Base-by-base conservation (phyloP, 2,329 filamentous ascomycete species). In the Hirsutella rhossiliensis region DNA sequence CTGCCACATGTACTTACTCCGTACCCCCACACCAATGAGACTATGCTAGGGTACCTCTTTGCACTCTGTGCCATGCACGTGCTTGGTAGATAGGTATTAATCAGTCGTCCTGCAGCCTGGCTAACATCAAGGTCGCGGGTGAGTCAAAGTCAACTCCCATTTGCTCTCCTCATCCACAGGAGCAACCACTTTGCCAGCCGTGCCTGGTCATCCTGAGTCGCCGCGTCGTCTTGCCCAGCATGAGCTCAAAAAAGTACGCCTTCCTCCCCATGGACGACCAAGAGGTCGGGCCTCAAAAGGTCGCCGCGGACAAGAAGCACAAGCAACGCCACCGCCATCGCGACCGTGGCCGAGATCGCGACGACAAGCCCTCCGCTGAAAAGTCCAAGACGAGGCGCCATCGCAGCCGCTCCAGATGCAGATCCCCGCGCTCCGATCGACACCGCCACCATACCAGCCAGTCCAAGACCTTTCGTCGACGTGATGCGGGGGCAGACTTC, bases 251-350 rank as follows among this genome's bases (percentile, higher is more conserved):
- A 60, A 76, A 74, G 54, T 84, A 83, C 58, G 77, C 79, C 8
- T 75, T 84, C 52, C 62, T 84, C 49, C 73, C 79, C 8, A 84
- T 84, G 80, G 78, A 78, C 47, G 77, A 78, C 11, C 74, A 74
- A 30, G 76, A 78, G 48, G 67, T 78, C n/a, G 70, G 71, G 1
- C 71, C 71, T 20, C 68, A 73, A 42, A 71, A 71, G 46, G 73
- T 72, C 45, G 62, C 71, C 42, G 68, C 67, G 50, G 67, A 73
- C 47, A 71, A 67, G 58, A 72, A 69, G 56, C 60, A 59, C 42
- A 65, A 60, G 47, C 62, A 62, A 29, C 64, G 66, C 43, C 63
- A 68, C 17, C 58, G 61, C 8, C 56, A 60, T 13, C 57, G 61
- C n/a, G 34, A 34, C n/a, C 13, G n/a, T 15, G 31, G 31, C 17